Evolutionary conservation across 495 filamentous ascomycete genomes (phyloP), one percentile per base, ranked within the genome.

Genomic region (Hyaloscypha variabilis): DNA sequence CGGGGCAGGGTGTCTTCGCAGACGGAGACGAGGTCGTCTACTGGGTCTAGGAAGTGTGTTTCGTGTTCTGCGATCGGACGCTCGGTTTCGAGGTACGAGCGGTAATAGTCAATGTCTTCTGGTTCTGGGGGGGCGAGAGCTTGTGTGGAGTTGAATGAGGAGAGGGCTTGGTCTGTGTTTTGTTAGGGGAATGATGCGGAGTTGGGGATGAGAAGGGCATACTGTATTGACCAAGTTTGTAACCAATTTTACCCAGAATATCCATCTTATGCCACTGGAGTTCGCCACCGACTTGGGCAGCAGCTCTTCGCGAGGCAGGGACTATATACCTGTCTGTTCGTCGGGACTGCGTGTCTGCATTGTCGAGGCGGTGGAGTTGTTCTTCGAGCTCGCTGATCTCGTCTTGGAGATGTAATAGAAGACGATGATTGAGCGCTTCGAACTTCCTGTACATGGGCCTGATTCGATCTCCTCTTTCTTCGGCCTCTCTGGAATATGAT

Each of bases 221-320:
- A 95, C 92, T 94, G 71, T 97, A 97, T 71, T 95, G 91, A 31
- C 87, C 85, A 5, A 92, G 77, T 69, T 97, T 97, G 50, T 86
- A 83, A 24, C 84, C 88, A 63, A 95, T 84, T 64, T 85, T 81
- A 3, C 85, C 85, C 65, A 97, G 78, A 8, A 94, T 75, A 50
- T 93, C 87, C 26, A 86, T 85, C 65, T 89, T 87, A 36, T 86
- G 83, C 77, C 87, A 90, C 72, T 93, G 86, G 23, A 94, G 77
- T n/a, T 91, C 90, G 4, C 71, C 67, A 17, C 83, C 85, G 25
- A 82, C 78, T 64, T 88, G 85, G n/a, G 82, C 82, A 59, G 93
- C 90, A 28, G 82, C 77, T 24, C 92, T 82, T 23, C 90, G 78
- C 0, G 91, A 93, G 0, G 87, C 86, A 8, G 88, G 87, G 19